Percentiles rank a stretch among this genome's conserved stretches.
Evolutionary conservation across 2,329 filamentous ascomycete species (phyloP).

Genomic region (Exophiala alcalophila): DNA sequence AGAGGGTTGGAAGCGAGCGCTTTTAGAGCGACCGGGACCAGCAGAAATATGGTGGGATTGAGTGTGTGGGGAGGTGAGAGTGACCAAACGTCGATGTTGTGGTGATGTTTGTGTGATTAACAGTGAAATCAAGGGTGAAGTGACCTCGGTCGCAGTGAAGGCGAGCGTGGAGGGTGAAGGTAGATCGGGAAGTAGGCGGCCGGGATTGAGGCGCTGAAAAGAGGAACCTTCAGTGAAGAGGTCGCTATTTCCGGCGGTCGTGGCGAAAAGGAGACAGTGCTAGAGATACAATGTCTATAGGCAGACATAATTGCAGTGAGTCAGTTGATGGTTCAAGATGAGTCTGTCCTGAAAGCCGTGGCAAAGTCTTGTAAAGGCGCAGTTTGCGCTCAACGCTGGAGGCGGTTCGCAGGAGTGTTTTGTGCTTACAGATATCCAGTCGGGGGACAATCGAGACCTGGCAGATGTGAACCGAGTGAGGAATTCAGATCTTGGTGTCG

Average conservation of each 20-base stretch:
- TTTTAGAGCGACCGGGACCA: too few relatives aligned
- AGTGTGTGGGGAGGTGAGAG: background rate
- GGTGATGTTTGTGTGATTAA: background rate
- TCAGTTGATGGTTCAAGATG: constrained; percentile 17
- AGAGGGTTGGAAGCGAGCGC: constrained; percentile 9
- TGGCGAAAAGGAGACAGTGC: constrained; percentile 8
- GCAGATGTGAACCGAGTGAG: constrained; percentile 1
- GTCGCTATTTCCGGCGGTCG: background rate
- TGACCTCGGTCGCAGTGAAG: background rate
- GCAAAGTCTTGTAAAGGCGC: constrained; percentile 6
- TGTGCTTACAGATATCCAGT: too few relatives aligned
- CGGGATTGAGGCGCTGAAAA: too few relatives aligned
- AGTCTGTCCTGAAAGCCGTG: constrained; percentile 11
- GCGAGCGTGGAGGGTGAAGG: background rate
- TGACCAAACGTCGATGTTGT: constrained; percentile 1
- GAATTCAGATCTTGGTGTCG: constrained; percentile 10
- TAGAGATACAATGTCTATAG: constrained; percentile 20
- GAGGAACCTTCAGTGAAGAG: background rate
- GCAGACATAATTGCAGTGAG: constrained; percentile 22
- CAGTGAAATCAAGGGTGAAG: constrained; percentile 2
- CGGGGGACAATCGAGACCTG: background rate
- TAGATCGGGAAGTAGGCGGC: constrained; percentile 3
- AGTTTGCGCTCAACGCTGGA: too few relatives aligned
- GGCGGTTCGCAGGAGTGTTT: too few relatives aligned
- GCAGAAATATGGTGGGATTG: constrained; percentile 1